Evolutionary conservation across 2,329 filamentous ascomycete species (phyloP).

Genomic region (Davidsoniella virescens): DNA sequence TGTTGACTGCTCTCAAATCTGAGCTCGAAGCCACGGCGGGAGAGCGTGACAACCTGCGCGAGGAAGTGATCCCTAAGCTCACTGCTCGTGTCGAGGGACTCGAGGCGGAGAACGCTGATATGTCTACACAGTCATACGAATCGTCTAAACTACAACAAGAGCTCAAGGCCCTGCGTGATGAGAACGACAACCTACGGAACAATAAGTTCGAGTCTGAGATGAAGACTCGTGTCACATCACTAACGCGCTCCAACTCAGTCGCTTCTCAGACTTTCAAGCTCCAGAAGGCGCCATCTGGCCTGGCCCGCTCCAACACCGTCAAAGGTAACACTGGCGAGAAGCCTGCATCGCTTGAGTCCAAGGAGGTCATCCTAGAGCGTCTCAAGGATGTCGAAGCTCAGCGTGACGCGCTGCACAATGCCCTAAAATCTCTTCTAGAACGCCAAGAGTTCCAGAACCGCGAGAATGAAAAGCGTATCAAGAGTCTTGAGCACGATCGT

Average conservation of each 20-base stretch:
- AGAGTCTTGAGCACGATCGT: constrained; percentile 59
- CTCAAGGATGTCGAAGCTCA: constrained; percentile 89
- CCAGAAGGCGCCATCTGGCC: constrained; percentile 14
- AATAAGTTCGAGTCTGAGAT: constrained; percentile 17
- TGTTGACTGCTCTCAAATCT: constrained; percentile 65
- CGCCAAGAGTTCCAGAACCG: constrained; percentile 73
- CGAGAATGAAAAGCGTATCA: constrained; percentile 69
- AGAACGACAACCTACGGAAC: constrained; percentile 45
- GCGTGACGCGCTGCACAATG: constrained; percentile 77
- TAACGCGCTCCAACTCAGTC: constrained; percentile 18
- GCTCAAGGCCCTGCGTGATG: constrained; percentile 49
- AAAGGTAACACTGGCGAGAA: constrained; percentile 23
- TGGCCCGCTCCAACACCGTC: constrained; percentile 45
- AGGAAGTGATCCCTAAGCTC: constrained; percentile 71
- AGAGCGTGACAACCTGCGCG: constrained; percentile 80
- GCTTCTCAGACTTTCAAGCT: constrained; percentile 20
- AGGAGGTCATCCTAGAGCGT: constrained; percentile 57
- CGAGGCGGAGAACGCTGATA: constrained; percentile 56
- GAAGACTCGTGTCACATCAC: constrained; percentile 12
- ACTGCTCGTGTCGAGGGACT: constrained; percentile 61
- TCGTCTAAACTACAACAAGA: constrained; percentile 78
- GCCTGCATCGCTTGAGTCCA: constrained; percentile 30
- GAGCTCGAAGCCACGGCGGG: constrained; percentile 72
- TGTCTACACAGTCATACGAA: constrained; percentile 61
- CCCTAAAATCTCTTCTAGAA: constrained; percentile 69